Base-by-base conservation (phyloP, 495 filamentous ascomycete genomes). In the Penicillium alfredii region DNA sequence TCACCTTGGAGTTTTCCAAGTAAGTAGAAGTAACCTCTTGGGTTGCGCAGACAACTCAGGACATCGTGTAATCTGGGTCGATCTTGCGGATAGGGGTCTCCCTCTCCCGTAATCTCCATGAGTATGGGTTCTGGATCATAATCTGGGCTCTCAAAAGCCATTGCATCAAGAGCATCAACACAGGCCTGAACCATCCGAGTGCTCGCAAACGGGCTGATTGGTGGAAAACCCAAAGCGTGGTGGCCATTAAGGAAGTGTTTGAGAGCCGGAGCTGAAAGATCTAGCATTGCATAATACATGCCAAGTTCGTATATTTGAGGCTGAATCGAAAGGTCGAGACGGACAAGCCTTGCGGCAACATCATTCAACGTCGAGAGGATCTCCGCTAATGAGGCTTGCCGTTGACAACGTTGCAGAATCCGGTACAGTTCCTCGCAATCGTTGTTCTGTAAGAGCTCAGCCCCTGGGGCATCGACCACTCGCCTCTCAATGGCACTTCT, bases 261-360 rank as follows among this genome's bases (percentile, higher is more conserved):
- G 0, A 69, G 36, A 23, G 53, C 51, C 4, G 55, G 29, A 8
- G 43, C 31, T 10, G 50, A 61, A 12, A 64, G 45, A 22, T 45
- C 33, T 6, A 58, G 45, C 8, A 43, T 50, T n/a, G 65, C 56
- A 43, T 61, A 56, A 17, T 47, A 45, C 21, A 67, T 53, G 0
- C 51, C 54, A 10, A 56, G 25, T 24, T 39, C 19, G 39, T 31
- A 43, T 5, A 58, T 6, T 3, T 33, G 6, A 3, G 18, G n/a
- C 4, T 15, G 28, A 10, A 58, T 16, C 1, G 18, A 33, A 0
- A 44, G 35, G 2, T 38, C 21, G 10, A 57, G 37, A 9, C 38
- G 35, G 11, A 47, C 27, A 15, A 58, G 33, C 32, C 63, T 56
- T n/a, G 38, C 35, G 23, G 47, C 35, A 12, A 63, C 46, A 9